Evolutionary conservation across 225 moss, liverwort and hornwort genomes (phyloP).

Genomic region (Bryum argenteum): DNA sequence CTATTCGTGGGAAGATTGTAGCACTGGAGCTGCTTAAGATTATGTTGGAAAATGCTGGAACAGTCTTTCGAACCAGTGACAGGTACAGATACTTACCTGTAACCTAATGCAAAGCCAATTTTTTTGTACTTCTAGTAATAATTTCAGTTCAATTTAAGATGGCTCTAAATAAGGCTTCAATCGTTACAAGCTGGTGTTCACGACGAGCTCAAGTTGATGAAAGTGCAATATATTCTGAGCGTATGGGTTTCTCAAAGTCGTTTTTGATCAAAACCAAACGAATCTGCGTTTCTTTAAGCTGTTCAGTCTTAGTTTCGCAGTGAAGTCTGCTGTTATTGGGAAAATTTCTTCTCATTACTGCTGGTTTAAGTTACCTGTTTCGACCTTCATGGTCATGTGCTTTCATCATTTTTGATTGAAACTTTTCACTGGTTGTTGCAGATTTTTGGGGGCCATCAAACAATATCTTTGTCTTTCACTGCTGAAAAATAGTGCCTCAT

Average conservation of each 20-base stretch:
- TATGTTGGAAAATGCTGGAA: conserved; percentile 94
- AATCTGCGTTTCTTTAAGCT: conserved; percentile 8
- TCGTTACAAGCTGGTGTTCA: background rate
- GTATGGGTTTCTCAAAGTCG: conserved; percentile 16
- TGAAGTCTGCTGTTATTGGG: background rate
- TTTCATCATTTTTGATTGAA: conserved; percentile 12
- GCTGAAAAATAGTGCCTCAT: conserved; percentile 95
- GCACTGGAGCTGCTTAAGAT: conserved; percentile 96
- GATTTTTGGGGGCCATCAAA: conserved; percentile 99
- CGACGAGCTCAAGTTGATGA: conserved; percentile 15
- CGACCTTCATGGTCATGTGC: conserved; percentile 4
- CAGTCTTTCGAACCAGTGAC: conserved; percentile 98
- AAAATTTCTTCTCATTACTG: conserved; percentile 1
- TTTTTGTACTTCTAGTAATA: background rate
- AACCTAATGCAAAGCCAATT: background rate
- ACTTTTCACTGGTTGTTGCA: conserved; percentile 46
- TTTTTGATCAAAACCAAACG: conserved; percentile 13
- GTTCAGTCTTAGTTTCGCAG: background rate
- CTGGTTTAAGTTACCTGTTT: conserved; percentile 19
- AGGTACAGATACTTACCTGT: conserved; percentile 53
- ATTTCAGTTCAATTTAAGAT: background rate
- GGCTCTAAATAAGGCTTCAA: background rate
- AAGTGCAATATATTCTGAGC: background rate
- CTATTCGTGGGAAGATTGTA: conserved; percentile 94
- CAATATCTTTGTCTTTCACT: conserved; percentile 97